Evolutionary conservation across 1,284 basidiomycete species (phyloP).

Genomic region (Rhodofomes roseus): DNA sequence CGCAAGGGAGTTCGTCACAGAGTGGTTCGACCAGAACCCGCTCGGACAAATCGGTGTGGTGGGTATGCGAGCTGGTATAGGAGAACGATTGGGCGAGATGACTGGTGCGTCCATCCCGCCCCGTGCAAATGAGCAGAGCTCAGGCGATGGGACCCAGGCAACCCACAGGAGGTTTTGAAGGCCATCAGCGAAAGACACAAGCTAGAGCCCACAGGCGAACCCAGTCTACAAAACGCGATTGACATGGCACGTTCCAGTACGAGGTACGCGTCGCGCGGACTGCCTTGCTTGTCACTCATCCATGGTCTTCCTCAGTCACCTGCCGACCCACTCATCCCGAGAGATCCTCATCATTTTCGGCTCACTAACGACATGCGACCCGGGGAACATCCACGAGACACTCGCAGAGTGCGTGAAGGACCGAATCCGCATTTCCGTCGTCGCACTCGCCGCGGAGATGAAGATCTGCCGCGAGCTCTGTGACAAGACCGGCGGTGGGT

Average conservation of each 20-base stretch:
- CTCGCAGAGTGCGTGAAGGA: conserved; percentile 77
- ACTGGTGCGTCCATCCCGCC: conserved; percentile 55
- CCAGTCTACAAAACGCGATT: conserved; percentile 93
- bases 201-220: conserved; percentile 89
- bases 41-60: conserved; percentile 95
- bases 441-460: conserved; percentile 94
- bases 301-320: conserved; percentile 56
- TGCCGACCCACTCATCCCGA: conserved; percentile 92
- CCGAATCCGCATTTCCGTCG: conserved; percentile 88
- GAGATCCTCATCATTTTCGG: conserved; percentile 94
- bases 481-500: conserved; percentile 82
- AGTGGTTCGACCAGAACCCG: conserved; percentile 99
- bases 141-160: conserved; percentile 53
- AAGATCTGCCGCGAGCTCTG: conserved; percentile 93
- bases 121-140: not conserved
- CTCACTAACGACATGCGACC: conserved; percentile 94
- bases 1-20: conserved; percentile 84
- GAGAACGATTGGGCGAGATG: conserved; percentile 86
- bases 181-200: conserved; percentile 84
- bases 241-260: conserved; percentile 93
- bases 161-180: conserved; percentile 90
- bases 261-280: conserved; percentile 50
- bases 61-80: conserved; percentile 86
- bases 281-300: not conserved
- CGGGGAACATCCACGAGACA: conserved; percentile 94